Base-by-base conservation (phyloP, 495 filamentous ascomycete genomes). In the Daldinia vernicosa region DNA sequence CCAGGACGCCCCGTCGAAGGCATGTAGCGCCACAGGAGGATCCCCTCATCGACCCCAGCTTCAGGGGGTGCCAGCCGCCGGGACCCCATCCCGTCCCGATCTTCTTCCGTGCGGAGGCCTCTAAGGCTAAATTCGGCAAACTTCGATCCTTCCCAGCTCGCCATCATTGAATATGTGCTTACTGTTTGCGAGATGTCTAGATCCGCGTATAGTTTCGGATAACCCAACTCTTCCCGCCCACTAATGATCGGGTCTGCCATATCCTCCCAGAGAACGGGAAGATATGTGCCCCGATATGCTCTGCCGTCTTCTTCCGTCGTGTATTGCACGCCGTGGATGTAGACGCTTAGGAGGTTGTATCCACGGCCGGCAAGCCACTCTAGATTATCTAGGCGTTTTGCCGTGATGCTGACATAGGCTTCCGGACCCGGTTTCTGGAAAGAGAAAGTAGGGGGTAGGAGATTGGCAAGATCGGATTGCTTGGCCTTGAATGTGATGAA, bases 241-340 rank as follows among this genome's bases (percentile, higher is more conserved):
- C 62, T 65, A 24, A 65, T 65, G 4, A 65, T 65, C 19, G 62
- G 62, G n/a, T 65, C 62, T 35, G 62, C 52, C 11, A 65, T 27
- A 8, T 65, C 30, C n/a, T 65, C 62, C 62, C 62, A 65, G 2
- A 65, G 62, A 6, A 65, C 62, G 17, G 62, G 62, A 14, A 65
- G 52, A 50, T 43, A 65, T 17, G 62, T 65, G n/a, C 62, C 62
- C 7, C 47, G 27, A 30, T 45, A 35, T 17, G 11, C 19, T 37
- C 14, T 17, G 6, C 53, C 62, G 17, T 27, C 37, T n/a, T 39
- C 15, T 9, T 22, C 30, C 30, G 62, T 15, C 9, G 17, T 35
- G n/a, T 57, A 65, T 6, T 65, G 62, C 6, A 57, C 39, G 12
- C 62, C 62, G 26, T 65, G 62, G 17, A 65, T 65, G 14, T 47